These are phyloP conservation scores for Paramecium sexaurelia DNA, from an alignment of 73 alveolate species.

Conservation along the genomic window DNA sequence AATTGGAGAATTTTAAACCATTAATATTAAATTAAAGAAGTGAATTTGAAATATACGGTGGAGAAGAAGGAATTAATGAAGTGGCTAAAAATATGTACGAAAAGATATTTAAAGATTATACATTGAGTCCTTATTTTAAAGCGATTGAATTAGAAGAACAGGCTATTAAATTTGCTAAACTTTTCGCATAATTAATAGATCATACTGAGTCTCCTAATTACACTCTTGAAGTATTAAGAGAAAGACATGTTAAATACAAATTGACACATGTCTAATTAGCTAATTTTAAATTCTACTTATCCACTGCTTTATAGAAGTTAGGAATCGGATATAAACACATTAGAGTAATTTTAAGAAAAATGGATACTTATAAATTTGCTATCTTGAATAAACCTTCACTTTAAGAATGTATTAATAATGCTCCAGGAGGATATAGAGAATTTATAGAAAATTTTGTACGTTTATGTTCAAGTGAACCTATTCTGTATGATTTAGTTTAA, in stretches of 20 bases:
- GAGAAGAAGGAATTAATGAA: slow-evolving; percentile 3
- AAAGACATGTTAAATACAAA: slow-evolving; percentile 44
- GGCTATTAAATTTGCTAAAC: slow-evolving; percentile 10
- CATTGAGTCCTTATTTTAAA: slow-evolving; percentile 17
- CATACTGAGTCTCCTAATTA: slow-evolving; percentile 44
- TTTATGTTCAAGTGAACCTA: slow-evolving; percentile 13
- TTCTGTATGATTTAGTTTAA: background rate
- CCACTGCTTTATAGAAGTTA: background rate
- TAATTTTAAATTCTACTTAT: slow-evolving; percentile 17
- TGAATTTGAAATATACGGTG: slow-evolving; percentile 45
- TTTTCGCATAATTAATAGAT: slow-evolving; percentile 20
- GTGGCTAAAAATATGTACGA: slow-evolving; percentile 34
- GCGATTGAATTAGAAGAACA: slow-evolving; percentile 18
- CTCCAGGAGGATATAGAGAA: slow-evolving; percentile 46
- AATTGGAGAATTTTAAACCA: slow-evolving; percentile 37
- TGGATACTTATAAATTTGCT: slow-evolving; percentile 40
- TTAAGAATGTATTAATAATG: background rate
- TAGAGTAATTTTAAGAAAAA: background rate
- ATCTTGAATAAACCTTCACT: background rate
- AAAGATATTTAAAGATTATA: slow-evolving; percentile 28
- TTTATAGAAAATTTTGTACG: background rate
- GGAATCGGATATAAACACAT: background rate
- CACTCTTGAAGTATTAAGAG: slow-evolving; percentile 38
- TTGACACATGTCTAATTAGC: slow-evolving; percentile 41
- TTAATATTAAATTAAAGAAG: background rate